Conservation (phyloP, 805 yeast species). For the Zygotorulaspora chibaensis region DNA sequence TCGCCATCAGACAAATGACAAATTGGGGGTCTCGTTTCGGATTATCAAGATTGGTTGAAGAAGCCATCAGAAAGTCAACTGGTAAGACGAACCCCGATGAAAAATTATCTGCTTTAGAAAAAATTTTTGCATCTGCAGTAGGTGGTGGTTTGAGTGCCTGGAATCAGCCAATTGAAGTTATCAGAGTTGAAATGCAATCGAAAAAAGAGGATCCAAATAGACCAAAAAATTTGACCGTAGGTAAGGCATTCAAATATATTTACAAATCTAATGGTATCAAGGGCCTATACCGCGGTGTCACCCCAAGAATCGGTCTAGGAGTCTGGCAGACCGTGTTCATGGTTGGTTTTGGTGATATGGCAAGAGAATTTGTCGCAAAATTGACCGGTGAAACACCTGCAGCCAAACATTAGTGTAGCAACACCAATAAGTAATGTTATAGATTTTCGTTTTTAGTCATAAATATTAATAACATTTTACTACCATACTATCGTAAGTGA, state of each 20-base stretch:
- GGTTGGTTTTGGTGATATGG: constrained; percentile 97
- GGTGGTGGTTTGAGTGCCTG: constrained; percentile 98
- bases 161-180: constrained; percentile 98
- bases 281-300: constrained; percentile 93
- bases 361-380: constrained; percentile 62
- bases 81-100: constrained; percentile 54
- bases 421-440: neutral
- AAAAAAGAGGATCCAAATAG: constrained; percentile 91
- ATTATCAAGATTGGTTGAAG: constrained; percentile 86
- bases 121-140: constrained; percentile 75
- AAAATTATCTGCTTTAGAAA: constrained; percentile 69
- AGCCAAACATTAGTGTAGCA: constrained; percentile 30
- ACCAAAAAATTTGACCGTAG: constrained; percentile 83
- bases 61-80: constrained; percentile 59
- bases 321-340: constrained; percentile 98
- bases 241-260: constrained; percentile 74
- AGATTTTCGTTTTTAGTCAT: neutral
- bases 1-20: constrained; percentile 97
- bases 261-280: constrained; percentile 75
- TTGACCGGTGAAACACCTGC: constrained; percentile 56
- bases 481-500: neutral
- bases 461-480: neutral
- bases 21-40: constrained; percentile 99
- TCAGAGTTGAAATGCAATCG: constrained; percentile 97
- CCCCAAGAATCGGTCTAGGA: constrained; percentile 95